Evolutionary conservation across 768 basidiomycete species (phyloP).

Genomic region (Kwoniella europaea): DNA sequence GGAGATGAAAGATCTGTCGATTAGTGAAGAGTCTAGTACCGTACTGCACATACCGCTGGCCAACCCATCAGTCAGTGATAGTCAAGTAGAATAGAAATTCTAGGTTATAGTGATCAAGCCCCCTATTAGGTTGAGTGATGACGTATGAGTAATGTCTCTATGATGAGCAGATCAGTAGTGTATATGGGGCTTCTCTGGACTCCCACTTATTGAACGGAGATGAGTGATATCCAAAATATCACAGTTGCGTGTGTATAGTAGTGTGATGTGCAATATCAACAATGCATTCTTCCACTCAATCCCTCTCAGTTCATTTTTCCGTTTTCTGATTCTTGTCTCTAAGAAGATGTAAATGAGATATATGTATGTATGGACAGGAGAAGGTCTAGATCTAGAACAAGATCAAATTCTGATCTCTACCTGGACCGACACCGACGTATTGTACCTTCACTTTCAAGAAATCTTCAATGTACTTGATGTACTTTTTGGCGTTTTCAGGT

Average conservation of each 20-base stretch:
- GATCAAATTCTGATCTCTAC: constrained; percentile 74
- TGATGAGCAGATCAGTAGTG: too few species aligned
- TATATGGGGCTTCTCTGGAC: too few species aligned
- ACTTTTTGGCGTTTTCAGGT: constrained; percentile 81
- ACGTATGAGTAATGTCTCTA: background rate
- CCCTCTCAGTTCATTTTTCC: background rate
- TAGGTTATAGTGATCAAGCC: background rate
- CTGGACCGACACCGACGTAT: constrained; percentile 94
- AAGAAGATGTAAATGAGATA: background rate
- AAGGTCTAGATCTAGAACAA: constrained; percentile 24
- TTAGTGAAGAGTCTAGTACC: too few species aligned
- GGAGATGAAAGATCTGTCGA: too few species aligned
- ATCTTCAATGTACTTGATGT: constrained; percentile 83
- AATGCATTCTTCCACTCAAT: background rate
- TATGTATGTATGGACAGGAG: background rate
- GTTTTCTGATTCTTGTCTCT: background rate
- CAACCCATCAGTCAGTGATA: too few species aligned
- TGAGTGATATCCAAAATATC: too few species aligned
- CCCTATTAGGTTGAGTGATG: background rate
- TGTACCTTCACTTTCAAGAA: constrained; percentile 74
- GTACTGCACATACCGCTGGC: too few species aligned
- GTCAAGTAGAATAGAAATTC: too few species aligned
- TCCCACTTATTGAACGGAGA: too few species aligned
- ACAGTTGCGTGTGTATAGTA: too few species aligned
- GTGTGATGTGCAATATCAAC: background rate